Evolutionary conservation across 805 yeast genomes (phyloP), one percentile per base, ranked within the genome.

Genomic region (Candida piceae): DNA sequence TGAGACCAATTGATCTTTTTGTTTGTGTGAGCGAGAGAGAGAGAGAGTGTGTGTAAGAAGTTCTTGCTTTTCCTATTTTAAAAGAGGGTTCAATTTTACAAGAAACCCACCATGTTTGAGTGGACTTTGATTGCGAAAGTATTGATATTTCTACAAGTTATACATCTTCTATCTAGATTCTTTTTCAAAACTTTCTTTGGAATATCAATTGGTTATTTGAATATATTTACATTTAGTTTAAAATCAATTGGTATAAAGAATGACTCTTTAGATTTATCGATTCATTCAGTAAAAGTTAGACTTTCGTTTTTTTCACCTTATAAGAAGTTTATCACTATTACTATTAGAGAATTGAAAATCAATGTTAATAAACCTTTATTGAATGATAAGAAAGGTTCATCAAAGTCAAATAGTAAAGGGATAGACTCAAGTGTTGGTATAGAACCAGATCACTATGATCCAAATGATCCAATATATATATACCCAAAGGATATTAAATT

Each of bases 181-280:
- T 20, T 41, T 17, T 21, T 39, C 3, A 24, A 28, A 29, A 15
- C 36, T 24, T 21, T 33, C 1, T 45, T 55, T 27, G 64, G 65
- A 0, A 32, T 62, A 4, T 43, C 50, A 8, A 43, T 59, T 11
- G 57, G 59, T 4, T 44, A 44, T 27, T 29, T 61, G 32, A 57
- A 62, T 31, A 54, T 60, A 0, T 52, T 62, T 20, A 37, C 46
- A 10, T 36, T 55, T 38, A 47, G 46, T 26, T 19, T 58, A 6
- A 34, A 40, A 30, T 36, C 43, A 4, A 19, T 57, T 5, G 40
- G 38, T 0, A 26, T 49, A 16, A 32, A 38, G 2, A 38, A 35
- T 4, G 40, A 46, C 8, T 30, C 26, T 3, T 19, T 38, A 11
- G 22, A 32, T 19, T 9, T 49, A 7, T 11, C 21, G 2, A 13